Conservation (phyloP, 192 early-diverging fungal species). For the Podila epigama region DNA sequence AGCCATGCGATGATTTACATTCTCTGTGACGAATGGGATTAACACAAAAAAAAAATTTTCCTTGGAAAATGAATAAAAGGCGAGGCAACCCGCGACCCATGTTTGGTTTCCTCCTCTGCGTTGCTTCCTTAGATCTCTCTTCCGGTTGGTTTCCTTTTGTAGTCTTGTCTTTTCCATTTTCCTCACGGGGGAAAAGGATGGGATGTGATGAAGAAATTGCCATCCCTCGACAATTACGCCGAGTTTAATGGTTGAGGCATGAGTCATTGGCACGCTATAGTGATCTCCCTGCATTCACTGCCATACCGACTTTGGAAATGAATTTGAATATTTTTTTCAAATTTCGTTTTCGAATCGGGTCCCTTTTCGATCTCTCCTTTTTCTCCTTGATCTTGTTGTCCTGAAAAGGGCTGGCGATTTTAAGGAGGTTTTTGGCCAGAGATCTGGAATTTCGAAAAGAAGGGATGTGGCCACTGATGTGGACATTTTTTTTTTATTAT, state of each 20-base stretch:
- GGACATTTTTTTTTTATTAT: slow-evolving; percentile 27
- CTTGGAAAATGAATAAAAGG: background rate
- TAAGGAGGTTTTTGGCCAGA: slow-evolving; percentile 15
- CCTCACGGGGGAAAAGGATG: background rate
- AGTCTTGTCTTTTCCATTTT: background rate
- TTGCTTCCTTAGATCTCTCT: slow-evolving; percentile 47
- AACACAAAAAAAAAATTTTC: background rate
- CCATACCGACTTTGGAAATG: background rate
- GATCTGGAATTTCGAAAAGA: slow-evolving; percentile 50
- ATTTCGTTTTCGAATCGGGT: background rate
- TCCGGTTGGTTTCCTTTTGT: slow-evolving; percentile 2
- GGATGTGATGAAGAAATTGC: slow-evolving; percentile 4
- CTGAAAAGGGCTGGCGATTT: slow-evolving; percentile 31
- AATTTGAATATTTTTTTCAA: background rate
- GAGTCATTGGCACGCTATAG: slow-evolving; percentile 50
- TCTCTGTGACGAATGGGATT: background rate
- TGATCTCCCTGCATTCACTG: slow-evolving; percentile 46
- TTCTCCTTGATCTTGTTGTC: too few relatives aligned
- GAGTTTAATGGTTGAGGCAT: slow-evolving; percentile 49
- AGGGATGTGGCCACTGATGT: slow-evolving; percentile 48
- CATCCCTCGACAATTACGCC: slow-evolving; percentile 47
- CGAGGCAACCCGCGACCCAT: background rate
- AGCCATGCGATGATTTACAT: background rate
- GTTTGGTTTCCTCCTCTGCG: slow-evolving; percentile 34
- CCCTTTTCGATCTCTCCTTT: slow-evolving; percentile 39